Evolutionary conservation across 352 stramenopile genomes (phyloP).

Genomic region (Phytophthora cactorum): DNA sequence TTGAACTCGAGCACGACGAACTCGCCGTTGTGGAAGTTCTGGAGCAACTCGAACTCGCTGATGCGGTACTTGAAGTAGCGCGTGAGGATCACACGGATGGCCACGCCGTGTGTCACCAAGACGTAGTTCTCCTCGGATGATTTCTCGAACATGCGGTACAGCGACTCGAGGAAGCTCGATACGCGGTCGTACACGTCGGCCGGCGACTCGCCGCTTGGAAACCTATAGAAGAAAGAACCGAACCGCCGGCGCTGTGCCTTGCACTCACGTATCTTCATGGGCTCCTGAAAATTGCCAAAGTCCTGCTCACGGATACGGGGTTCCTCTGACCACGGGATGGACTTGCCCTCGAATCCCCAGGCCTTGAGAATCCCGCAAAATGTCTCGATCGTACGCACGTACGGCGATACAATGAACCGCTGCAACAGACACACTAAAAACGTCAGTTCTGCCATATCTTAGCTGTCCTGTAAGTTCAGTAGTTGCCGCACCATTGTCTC

Average conservation of each 20-base stretch:
- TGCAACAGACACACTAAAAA: slow-evolving; percentile 31
- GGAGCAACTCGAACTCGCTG: slow-evolving; percentile 81
- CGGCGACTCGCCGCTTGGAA: slow-evolving; percentile 86
- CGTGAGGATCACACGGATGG: slow-evolving; percentile 89
- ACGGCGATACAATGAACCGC: slow-evolving; percentile 88
- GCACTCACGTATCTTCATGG: slow-evolving; percentile 80
- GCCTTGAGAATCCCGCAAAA: slow-evolving; percentile 82
- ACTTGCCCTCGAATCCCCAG: slow-evolving; percentile 56
- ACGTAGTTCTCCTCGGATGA: slow-evolving; percentile 83
- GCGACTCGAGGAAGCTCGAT: slow-evolving; percentile 88
- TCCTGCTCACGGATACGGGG: slow-evolving; percentile 90
- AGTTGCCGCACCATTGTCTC: slow-evolving; percentile 62
- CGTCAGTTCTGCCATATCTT: background rate
- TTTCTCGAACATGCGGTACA: slow-evolving; percentile 88
- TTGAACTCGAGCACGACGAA: slow-evolving; percentile 84
- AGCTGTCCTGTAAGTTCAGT: background rate
- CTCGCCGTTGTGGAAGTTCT: slow-evolving; percentile 89
- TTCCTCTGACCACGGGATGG: slow-evolving; percentile 83
- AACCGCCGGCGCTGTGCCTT: slow-evolving; percentile 80
- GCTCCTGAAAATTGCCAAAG: slow-evolving; percentile 92
- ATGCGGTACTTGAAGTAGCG: slow-evolving; percentile 91
- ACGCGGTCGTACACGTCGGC: slow-evolving; percentile 91
- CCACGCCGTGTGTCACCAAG: slow-evolving; percentile 87
- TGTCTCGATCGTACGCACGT: slow-evolving; percentile 88
- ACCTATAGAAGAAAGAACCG: slow-evolving; percentile 90